phyloP scores from a whole-genome alignment of 2,329 filamentous ascomycete genomes.

The Aspergillus sergii region DNA sequence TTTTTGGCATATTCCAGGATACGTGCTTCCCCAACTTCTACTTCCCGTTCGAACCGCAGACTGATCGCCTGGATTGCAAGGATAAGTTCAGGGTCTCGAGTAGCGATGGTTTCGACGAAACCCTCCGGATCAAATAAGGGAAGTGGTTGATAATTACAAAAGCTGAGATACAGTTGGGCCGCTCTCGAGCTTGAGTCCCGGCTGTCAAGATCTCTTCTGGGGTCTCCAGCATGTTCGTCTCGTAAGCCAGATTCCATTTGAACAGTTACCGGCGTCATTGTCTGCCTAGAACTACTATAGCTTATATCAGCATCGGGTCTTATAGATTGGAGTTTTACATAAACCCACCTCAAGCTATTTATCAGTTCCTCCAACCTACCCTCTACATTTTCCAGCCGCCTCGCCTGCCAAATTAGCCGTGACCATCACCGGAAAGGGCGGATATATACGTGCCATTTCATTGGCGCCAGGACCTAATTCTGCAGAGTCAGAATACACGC shows the following conservation, averaged over 20 bases:
- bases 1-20: constrained; percentile 23
- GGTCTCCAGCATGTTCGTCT: not conserved
- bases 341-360: not conserved
- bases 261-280: not conserved
- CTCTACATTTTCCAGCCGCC: not conserved
- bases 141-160: constrained; percentile 38
- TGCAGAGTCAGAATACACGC: constrained; percentile 27
- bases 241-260: not conserved
- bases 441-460: not conserved
- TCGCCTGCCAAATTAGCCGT: not conserved
- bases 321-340: not conserved
- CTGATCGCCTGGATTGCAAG: constrained; percentile 33
- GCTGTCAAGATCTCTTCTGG: not conserved
- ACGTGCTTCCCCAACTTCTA: constrained; percentile 12
- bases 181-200: constrained; percentile 2
- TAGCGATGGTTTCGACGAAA: constrained; percentile 19
- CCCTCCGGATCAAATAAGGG: constrained; percentile 28
- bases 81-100: constrained; percentile 30
- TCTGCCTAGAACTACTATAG: not conserved
- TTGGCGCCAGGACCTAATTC: constrained; percentile 6
- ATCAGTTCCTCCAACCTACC: not conserved
- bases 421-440: not conserved
- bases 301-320: not conserved
- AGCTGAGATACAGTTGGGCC: constrained; percentile 31
- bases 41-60: constrained; percentile 27